phyloP scores from a whole-genome alignment of 164 flowering plant genomes.

The Nelumbo lutea region DNA sequence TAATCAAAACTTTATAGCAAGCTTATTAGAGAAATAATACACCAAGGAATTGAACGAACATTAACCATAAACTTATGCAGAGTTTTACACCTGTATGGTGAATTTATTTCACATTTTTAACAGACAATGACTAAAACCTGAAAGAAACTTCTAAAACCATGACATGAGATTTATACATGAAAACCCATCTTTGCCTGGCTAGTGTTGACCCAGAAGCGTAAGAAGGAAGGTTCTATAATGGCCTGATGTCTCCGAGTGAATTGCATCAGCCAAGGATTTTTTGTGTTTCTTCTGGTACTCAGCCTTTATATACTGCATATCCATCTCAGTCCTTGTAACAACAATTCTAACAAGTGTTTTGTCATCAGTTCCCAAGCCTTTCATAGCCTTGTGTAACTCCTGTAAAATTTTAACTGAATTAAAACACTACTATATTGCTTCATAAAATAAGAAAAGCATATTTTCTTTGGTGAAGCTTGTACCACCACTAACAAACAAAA shows the following conservation, averaged over 20 bases:
- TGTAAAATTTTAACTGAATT: constrained; percentile 17
- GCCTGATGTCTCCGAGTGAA: constrained; percentile 69
- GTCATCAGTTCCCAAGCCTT: constrained; percentile 77
- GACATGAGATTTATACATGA: too few relatives aligned
- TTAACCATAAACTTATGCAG: too few relatives aligned
- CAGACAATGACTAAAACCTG: too few relatives aligned
- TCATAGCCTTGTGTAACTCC: constrained; percentile 68
- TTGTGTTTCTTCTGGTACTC: constrained; percentile 58
- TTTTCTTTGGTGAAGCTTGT: background rate
- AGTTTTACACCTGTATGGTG: too few relatives aligned
- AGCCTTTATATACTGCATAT: constrained; percentile 71
- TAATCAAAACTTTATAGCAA: too few relatives aligned
- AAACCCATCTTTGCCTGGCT: constrained; percentile 7
- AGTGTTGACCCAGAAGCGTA: constrained; percentile 51
- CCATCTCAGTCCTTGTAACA: constrained; percentile 73
- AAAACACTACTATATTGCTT: too few relatives aligned
- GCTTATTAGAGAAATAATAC: too few relatives aligned
- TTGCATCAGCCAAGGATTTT: constrained; percentile 55
- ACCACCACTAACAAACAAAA: background rate
- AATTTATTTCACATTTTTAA: too few relatives aligned
- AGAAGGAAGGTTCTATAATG: constrained; percentile 65
- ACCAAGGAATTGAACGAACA: too few relatives aligned
- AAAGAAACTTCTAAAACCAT: too few relatives aligned
- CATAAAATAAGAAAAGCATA: background rate
- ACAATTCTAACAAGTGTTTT: constrained; percentile 51